A percentile compares a stretch with the other conserved stretches of the same genome.
phyloP scores from a whole-genome alignment of 2,329 filamentous ascomycete genomes.

The Lojkania enalia region DNA sequence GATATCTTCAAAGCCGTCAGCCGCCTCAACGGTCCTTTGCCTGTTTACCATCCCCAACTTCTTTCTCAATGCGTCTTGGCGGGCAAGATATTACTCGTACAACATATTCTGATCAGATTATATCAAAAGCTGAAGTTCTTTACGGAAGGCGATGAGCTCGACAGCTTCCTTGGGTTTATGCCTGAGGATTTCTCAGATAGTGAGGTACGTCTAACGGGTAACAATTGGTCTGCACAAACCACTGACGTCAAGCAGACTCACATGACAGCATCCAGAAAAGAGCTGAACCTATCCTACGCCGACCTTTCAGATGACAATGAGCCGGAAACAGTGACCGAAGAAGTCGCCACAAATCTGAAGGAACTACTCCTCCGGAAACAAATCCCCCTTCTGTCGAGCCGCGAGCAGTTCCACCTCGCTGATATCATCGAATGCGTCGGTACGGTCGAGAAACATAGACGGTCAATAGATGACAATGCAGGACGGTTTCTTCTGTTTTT shows the following conservation, averaged over 20 bases:
- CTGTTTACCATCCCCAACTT: conserved; percentile 90
- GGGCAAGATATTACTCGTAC: conserved; percentile 73
- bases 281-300: conserved; percentile 55
- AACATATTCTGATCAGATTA: conserved; percentile 71
- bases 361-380: conserved; percentile 74
- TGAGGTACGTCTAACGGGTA: conserved; percentile 47
- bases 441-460: conserved; percentile 80
- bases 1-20: conserved; percentile 83
- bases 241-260: conserved; percentile 33
- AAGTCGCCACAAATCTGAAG: conserved; percentile 69
- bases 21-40: conserved; percentile 81
- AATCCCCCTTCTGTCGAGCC: conserved; percentile 78
- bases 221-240: too few species aligned
- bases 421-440: conserved; percentile 85
- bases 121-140: conserved; percentile 80
- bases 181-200: conserved; percentile 54
- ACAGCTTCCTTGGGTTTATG: conserved; percentile 70
- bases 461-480: conserved; percentile 88
- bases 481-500: conserved; percentile 87
- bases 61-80: conserved; percentile 82
- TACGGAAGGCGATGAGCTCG: conserved; percentile 76
- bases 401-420: conserved; percentile 82
- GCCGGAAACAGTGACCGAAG: conserved; percentile 69
- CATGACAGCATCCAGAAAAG: conserved; percentile 51
- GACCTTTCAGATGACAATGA: conserved; percentile 60